Evolutionary conservation across 2,329 filamentous ascomycete species (phyloP).

Genomic region (Cyphellophora attinorum): DNA sequence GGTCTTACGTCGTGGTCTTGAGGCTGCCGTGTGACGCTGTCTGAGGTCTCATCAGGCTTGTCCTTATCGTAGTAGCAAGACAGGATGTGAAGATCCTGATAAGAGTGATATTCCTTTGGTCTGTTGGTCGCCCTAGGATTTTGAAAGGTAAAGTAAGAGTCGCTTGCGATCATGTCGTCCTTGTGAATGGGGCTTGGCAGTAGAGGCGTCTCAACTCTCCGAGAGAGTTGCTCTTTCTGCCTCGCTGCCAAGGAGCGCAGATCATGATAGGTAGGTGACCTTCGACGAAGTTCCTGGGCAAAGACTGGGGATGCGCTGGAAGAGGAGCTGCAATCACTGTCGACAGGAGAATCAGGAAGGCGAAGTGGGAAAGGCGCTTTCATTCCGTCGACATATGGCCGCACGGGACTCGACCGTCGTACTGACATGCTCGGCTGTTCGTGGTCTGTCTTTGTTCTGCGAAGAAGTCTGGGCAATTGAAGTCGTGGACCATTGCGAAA

Average conservation of each 20-base stretch:
- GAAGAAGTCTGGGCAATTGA: constrained; percentile 11
- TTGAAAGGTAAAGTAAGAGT: constrained; percentile 5
- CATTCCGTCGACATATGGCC: constrained; percentile 3
- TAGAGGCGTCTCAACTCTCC: constrained; percentile 3
- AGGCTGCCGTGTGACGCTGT: no score
- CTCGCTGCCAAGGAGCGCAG: constrained; percentile 8
- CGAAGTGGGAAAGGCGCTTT: constrained; percentile 5
- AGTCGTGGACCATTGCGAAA: constrained; percentile 2
- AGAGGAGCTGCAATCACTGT: constrained; percentile 2
- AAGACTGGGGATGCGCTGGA: neutral
- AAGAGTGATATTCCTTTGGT: constrained; percentile 6
- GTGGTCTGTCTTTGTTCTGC: constrained; percentile 5
- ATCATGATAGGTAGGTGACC: constrained; percentile 8
- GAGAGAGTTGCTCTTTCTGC: neutral
- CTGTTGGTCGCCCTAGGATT: constrained; percentile 1
- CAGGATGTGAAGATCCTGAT: constrained; percentile 13
- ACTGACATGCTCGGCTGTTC: neutral
- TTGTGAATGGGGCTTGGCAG: constrained; percentile 11
- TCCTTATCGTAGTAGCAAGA: constrained; percentile 13
- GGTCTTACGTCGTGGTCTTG: neutral
- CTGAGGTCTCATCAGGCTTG: neutral
- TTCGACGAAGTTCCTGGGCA: constrained; percentile 9
- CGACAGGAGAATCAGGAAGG: constrained; percentile 4
- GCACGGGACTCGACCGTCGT: neutral
- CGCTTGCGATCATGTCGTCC: neutral